Conservation (phyloP, 805 yeast species). For the Ogataea populi-albae region DNA sequence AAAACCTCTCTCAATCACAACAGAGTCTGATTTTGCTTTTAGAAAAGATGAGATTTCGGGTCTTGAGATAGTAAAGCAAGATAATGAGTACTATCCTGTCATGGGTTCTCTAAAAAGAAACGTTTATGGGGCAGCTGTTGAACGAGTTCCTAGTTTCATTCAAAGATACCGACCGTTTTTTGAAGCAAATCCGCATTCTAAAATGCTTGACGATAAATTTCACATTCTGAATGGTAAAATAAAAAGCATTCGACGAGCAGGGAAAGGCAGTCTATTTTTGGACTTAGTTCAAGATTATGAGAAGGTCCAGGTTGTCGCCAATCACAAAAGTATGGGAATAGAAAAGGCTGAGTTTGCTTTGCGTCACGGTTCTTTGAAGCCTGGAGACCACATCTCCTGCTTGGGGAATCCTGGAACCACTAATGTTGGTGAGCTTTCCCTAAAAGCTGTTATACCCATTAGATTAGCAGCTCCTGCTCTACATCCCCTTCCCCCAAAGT, state of each 20-base stretch:
- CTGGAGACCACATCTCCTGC: slow-evolving; percentile 71
- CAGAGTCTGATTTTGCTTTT: slow-evolving; percentile 34
- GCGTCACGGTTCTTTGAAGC: slow-evolving; percentile 44
- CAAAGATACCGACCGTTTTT: slow-evolving; percentile 27
- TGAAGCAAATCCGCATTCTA: slow-evolving; percentile 20
- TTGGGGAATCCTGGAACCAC: slow-evolving; percentile 74
- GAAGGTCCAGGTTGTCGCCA: slow-evolving; percentile 61
- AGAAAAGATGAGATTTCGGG: slow-evolving; percentile 23
- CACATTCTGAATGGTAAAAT: slow-evolving; percentile 55
- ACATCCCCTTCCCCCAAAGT: slow-evolving; percentile 63
- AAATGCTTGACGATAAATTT: slow-evolving; percentile 19
- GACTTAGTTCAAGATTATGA: slow-evolving; percentile 62
- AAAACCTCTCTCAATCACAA: slow-evolving; percentile 19
- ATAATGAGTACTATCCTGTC: slow-evolving; percentile 27
- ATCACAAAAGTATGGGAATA: slow-evolving; percentile 45
- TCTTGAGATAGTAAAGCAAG: slow-evolving; percentile 18
- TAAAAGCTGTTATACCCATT: slow-evolving; percentile 53
- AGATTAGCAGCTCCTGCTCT: slow-evolving; percentile 64
- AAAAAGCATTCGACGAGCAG: slow-evolving; percentile 54
- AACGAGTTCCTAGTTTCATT: slow-evolving; percentile 42
- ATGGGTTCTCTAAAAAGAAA: slow-evolving; percentile 8
- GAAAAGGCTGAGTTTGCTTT: slow-evolving; percentile 41
- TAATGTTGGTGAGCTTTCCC: slow-evolving; percentile 72
- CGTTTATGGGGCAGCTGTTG: slow-evolving; percentile 4
- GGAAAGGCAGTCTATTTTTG: slow-evolving; percentile 65